Conservation (phyloP, 2,329 filamentous ascomycete species). For the Sarocladium brachiariae region DNA sequence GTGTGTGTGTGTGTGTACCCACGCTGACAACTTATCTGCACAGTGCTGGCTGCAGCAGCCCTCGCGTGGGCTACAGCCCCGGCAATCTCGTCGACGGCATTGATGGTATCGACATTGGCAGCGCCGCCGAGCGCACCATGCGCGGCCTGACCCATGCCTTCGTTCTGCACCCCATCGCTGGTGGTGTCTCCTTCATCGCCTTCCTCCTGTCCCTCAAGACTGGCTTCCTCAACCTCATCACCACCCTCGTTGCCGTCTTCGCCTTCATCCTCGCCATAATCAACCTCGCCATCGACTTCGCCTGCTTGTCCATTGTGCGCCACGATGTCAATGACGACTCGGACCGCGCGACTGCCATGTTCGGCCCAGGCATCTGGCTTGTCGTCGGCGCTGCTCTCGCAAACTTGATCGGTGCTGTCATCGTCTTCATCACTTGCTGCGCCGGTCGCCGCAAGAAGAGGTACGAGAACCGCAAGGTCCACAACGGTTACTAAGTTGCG, state of each 20-base stretch:
- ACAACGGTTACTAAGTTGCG: slow-evolving; percentile 11
- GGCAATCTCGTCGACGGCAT: slow-evolving; percentile 34
- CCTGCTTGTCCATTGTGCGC: slow-evolving; percentile 46
- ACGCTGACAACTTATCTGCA: slow-evolving; percentile 6
- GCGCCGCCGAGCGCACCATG: slow-evolving; percentile 35
- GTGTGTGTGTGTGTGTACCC: too few species aligned
- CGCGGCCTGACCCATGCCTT: slow-evolving; percentile 49
- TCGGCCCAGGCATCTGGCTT: slow-evolving; percentile 51
- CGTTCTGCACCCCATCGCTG: slow-evolving; percentile 56
- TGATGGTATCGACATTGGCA: slow-evolving; percentile 33
- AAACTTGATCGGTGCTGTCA: slow-evolving; percentile 45
- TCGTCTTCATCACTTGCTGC: slow-evolving; percentile 58
- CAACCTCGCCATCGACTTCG: slow-evolving; percentile 50
- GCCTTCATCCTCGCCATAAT: slow-evolving; percentile 42
- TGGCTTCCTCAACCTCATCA: slow-evolving; percentile 40
- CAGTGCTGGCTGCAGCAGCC: slow-evolving; percentile 29
- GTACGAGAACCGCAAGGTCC: slow-evolving; percentile 21
- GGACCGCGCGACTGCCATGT: slow-evolving; percentile 36
- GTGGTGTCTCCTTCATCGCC: slow-evolving; percentile 50
- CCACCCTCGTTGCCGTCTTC: slow-evolving; percentile 40
- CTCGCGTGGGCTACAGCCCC: slow-evolving; percentile 50
- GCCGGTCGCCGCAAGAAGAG: slow-evolving; percentile 35
- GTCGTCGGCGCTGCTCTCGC: slow-evolving; percentile 48
- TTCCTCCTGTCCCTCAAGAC: slow-evolving; percentile 33
- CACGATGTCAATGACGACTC: slow-evolving; percentile 41